Conservation (phyloP, 805 yeast species). For the Yarrowia deformans region DNA sequence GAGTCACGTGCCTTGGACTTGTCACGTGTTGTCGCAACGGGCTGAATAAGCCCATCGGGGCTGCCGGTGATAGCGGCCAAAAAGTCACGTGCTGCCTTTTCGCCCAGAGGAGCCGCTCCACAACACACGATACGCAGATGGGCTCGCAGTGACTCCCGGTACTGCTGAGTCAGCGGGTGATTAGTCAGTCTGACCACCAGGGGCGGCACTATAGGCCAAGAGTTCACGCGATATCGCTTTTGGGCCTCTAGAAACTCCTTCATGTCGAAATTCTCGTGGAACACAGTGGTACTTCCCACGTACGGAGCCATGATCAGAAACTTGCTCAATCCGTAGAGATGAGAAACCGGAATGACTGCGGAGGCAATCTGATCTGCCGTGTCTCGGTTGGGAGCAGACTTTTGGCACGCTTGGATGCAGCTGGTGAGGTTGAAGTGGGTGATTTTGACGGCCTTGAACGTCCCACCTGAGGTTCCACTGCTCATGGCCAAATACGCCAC, state of each 20-base stretch:
- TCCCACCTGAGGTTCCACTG: conserved; percentile 17
- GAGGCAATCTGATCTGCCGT: conserved; percentile 46
- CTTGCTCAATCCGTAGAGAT: conserved; percentile 47
- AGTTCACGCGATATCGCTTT: conserved; percentile 49
- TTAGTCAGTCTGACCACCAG: conserved; percentile 57
- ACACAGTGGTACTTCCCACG: conserved; percentile 43
- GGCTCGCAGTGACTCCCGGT: conserved; percentile 53
- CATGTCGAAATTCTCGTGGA: conserved; percentile 50
- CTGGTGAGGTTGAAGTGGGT: conserved; percentile 53
- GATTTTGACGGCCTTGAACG: conserved; percentile 15
- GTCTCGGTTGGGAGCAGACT: conserved; percentile 12
- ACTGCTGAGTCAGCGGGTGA: conserved; percentile 55
- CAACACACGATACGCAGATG: conserved; percentile 53
- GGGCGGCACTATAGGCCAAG: conserved; percentile 55
- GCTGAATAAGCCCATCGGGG: conserved; percentile 8
- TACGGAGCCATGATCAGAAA: conserved; percentile 46
- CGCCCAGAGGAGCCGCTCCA: conserved; percentile 58
- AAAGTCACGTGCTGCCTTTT: background rate
- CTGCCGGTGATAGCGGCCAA: conserved; percentile 16
- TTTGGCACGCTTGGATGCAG: conserved; percentile 21
- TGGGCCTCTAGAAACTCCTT: conserved; percentile 46
- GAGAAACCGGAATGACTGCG: conserved; percentile 49
- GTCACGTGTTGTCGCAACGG: background rate
- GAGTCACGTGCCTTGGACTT: conserved; percentile 20
- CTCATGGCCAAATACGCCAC: conserved; percentile 21